phyloP scores from a whole-genome alignment of 2,329 filamentous ascomycete genomes.

The Fusarium sp. region DNA sequence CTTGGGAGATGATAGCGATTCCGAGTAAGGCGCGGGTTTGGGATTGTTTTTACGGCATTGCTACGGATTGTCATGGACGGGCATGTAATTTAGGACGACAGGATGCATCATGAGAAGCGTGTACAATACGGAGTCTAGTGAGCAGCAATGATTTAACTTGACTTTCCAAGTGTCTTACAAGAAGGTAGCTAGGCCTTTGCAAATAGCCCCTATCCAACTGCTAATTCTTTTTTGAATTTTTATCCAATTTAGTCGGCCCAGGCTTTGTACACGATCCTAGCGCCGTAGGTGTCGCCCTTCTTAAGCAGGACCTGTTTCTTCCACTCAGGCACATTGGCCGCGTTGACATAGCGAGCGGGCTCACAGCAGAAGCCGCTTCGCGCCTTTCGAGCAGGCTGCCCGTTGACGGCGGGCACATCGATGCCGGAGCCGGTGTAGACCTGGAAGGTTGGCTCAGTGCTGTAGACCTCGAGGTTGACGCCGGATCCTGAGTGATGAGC shows the following conservation, averaged over 20 bases:
- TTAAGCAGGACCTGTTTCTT: constrained; percentile 81
- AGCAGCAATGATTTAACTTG: constrained; percentile 11
- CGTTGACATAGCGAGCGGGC: constrained; percentile 90
- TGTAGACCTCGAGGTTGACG: constrained; percentile 85
- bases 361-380: constrained; percentile 91
- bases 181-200: constrained; percentile 24
- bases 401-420: constrained; percentile 75
- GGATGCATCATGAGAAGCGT: constrained; percentile 32
- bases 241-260: constrained; percentile 72
- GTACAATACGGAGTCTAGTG: constrained; percentile 24
- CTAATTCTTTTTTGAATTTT: constrained; percentile 6
- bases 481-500: constrained; percentile 79
- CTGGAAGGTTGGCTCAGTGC: constrained; percentile 96
- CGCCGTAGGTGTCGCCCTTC: constrained; percentile 86
- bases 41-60: constrained; percentile 3
- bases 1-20: constrained; percentile 75
- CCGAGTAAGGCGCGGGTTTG: constrained; percentile 56
- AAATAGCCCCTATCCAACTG: constrained; percentile 21
- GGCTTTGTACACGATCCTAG: constrained; percentile 82
- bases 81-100: constrained; percentile 12
- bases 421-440: constrained; percentile 94
- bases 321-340: constrained; percentile 84
- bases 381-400: constrained; percentile 70
- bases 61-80: not conserved
- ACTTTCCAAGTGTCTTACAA: constrained; percentile 9